Base-by-base conservation (phyloP, 345 rosid species). In the Salix koriyanagi region DNA sequence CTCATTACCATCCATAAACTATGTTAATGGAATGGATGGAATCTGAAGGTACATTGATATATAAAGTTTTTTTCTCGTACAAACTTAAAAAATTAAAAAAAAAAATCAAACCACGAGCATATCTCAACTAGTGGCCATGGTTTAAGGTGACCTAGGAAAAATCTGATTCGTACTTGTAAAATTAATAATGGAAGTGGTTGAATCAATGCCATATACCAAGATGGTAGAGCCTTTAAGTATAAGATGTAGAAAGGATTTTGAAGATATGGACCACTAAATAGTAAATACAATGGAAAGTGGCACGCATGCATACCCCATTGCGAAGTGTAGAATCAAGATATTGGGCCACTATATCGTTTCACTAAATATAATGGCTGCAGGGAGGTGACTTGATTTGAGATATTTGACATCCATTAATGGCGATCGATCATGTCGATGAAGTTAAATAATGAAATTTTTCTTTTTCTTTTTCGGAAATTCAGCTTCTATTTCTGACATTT, bases 301-400 rank as follows among this genome's bases (percentile, higher is more conserved):
- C 60, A 39, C 67, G 41, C 67, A 72, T 7, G 23, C 73, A 23
- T 60, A 70, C 19, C 10, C 5, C 0, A 12, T 34, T 69, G 37
- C 32, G 74, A 42, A 34, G 19, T 15, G 56, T 71, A 23, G 74
- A 9, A 42, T 16, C 3, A 15, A 19, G 69, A 39, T 68, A 25
- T 70, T 70, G 75, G 75, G 23, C 52, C 75, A 72, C 58, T 58
- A 58, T 1, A 58, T 5, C 25, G 56, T 34, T 72, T 34, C 16
- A 21, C 19, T 18, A 19, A 54, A 71, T 62, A 71, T 32, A 32
- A 71, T 71, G 65, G 26, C 14, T 18, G 23, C 14, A 2, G 46
- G 46, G 21, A 10, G 65, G 75, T 71, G 65, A 56, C 11, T 32
- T 19, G 54, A 48, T 19, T 65, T 65, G 69, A 65, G 7, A 2